phyloP scores from a whole-genome alignment of 2,329 filamentous ascomycete species.

The Ceratocystis huliohia region DNA sequence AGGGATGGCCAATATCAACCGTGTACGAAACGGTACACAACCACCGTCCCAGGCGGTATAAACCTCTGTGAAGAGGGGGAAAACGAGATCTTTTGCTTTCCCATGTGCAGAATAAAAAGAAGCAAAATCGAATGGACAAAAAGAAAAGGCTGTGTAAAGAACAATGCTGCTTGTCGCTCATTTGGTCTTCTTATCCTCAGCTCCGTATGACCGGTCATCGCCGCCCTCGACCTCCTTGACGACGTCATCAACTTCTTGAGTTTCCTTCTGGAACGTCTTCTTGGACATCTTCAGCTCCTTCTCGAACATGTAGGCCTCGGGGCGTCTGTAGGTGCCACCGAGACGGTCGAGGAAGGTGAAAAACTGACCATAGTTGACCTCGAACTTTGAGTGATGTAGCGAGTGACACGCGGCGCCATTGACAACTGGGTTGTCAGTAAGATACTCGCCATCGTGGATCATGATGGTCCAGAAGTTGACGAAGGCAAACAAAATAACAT shows the following conservation, averaged over 20 bases:
- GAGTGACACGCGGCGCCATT: slow-evolving; percentile 88
- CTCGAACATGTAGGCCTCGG: slow-evolving; percentile 73
- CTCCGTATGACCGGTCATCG: slow-evolving; percentile 40
- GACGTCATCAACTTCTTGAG: slow-evolving; percentile 61
- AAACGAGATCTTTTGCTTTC: background rate
- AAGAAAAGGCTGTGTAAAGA: slow-evolving; percentile 10
- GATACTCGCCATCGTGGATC: slow-evolving; percentile 92
- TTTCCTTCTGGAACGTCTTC: slow-evolving; percentile 66
- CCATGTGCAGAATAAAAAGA: background rate
- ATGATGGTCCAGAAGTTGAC: slow-evolving; percentile 96
- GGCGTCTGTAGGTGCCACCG: slow-evolving; percentile 74
- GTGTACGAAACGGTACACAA: background rate
- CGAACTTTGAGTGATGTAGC: slow-evolving; percentile 51
- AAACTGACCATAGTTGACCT: slow-evolving; percentile 81
- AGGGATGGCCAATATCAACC: background rate
- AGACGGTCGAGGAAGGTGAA: slow-evolving; percentile 85
- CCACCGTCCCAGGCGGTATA: background rate
- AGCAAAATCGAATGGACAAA: background rate
- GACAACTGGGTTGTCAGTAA: slow-evolving; percentile 78
- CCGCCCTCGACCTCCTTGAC: slow-evolving; percentile 55
- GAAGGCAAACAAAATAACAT: slow-evolving; percentile 73
- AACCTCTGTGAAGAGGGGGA: background rate
- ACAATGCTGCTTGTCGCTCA: slow-evolving; percentile 22
- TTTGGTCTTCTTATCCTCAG: slow-evolving; percentile 36
- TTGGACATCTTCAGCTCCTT: slow-evolving; percentile 76